These are phyloP conservation scores for Suhomyces xylopsoci DNA, from an alignment of 805 yeast species.

Conservation along the genomic window DNA sequence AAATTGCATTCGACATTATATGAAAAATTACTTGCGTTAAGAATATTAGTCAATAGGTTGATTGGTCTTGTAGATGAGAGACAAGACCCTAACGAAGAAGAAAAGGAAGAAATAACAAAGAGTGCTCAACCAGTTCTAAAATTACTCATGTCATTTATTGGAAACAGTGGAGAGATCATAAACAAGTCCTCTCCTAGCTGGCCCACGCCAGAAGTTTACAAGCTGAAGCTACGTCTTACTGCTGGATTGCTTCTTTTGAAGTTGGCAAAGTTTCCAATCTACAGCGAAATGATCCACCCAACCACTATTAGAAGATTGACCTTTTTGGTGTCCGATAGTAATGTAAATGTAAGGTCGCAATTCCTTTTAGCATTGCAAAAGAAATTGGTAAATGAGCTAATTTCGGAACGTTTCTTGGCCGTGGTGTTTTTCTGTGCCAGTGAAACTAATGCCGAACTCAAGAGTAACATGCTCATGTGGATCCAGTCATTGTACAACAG, in stretches of 20 bases:
- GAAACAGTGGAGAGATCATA: slow-evolving; percentile 77
- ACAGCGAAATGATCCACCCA: slow-evolving; percentile 52
- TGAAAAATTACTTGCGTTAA: slow-evolving; percentile 52
- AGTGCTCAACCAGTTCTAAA: slow-evolving; percentile 64
- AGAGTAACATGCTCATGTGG: slow-evolving; percentile 63
- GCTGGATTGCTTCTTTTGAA: slow-evolving; percentile 69
- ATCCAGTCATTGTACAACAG: slow-evolving; percentile 54
- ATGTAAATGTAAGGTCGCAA: slow-evolving; percentile 49
- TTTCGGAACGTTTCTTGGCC: slow-evolving; percentile 67
- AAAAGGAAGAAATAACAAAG: slow-evolving; percentile 35
- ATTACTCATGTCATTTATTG: slow-evolving; percentile 60
- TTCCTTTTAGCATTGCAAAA: slow-evolving; percentile 52
- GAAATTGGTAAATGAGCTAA: slow-evolving; percentile 45
- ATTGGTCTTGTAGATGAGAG: slow-evolving; percentile 17
- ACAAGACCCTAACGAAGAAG: slow-evolving; percentile 14
- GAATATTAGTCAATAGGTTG: slow-evolving; percentile 59
- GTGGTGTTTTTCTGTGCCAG: slow-evolving; percentile 70
- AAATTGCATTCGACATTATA: slow-evolving; percentile 31
- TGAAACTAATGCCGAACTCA: slow-evolving; percentile 60
- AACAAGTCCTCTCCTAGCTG: slow-evolving; percentile 37
- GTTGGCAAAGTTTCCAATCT: slow-evolving; percentile 54
- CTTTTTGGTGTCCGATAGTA: slow-evolving; percentile 65
- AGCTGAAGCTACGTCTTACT: slow-evolving; percentile 58
- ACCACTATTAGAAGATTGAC: slow-evolving; percentile 51
- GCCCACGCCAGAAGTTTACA: slow-evolving; percentile 64